Evolutionary conservation across 2,329 filamentous ascomycete genomes (phyloP), one percentile per base, ranked within the genome.

Genomic region (Graphilbum fragrans): DNA sequence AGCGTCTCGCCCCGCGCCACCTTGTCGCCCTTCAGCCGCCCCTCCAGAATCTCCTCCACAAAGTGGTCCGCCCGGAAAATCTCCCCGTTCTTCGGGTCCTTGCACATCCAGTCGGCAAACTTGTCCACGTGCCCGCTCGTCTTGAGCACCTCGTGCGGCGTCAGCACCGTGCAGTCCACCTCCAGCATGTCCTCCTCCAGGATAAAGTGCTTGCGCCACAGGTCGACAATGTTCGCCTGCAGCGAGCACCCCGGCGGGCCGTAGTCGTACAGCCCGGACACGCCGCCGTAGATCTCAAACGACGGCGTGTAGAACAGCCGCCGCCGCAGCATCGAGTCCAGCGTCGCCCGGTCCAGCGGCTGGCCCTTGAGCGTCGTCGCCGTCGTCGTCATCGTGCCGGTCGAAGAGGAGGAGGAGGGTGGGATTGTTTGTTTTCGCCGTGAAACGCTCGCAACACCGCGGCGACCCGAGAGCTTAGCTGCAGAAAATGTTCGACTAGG

Each of bases 31-130:
- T 88, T 90, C 47, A 98, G 65, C 32, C 92, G 75, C 37, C 77
- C 69, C 68, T 95, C 88, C 40, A 98, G 76, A 31, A 95, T 80
- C 54, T 94, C 86, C 70, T 96, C 88, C 51, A 98, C 88, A 54
- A 96, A 77, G 67, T 98, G 92, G 58, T 98, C 92, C 44, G 92
- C 87, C 52, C 92, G 80, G 59, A 98, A 79, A 57, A 95, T 94
- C 62, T 98, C 92, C 58, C 92, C 92, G 55, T 82, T 94, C 73
- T 94, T 93, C 48, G 90, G 86, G 62, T 98, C 92, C 65, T 94
- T 94, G 79, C 86, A 94, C 88, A 96, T 95, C 86, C 85, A 96
- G 62, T 96, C 90, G 63, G 86, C 84, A 57, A 96, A 96, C 64
- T 94, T 94, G 63, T 95, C 90, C 50, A 96, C 92, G 66, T 98